Conservation (phyloP, 2,329 filamentous ascomycete genomes). For the Immersiporthe knoxdaviesiana region DNA sequence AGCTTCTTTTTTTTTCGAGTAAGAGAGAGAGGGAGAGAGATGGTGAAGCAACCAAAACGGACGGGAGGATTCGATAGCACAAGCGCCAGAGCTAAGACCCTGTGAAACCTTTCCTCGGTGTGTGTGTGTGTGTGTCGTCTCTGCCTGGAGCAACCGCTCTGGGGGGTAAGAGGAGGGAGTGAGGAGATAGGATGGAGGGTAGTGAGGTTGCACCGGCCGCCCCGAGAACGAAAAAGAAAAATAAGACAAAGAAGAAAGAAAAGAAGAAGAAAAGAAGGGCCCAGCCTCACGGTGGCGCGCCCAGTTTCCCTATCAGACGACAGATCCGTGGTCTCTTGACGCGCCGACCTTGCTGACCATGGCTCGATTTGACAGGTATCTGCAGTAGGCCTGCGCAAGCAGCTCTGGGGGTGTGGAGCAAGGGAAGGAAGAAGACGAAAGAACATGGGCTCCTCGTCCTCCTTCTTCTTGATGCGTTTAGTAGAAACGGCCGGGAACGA, state of each 20-base stretch:
- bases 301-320: conserved; percentile 12
- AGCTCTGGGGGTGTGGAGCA: background rate
- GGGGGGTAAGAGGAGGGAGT: background rate
- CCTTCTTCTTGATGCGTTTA: background rate
- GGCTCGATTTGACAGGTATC: conserved; percentile 16
- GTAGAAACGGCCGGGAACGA: background rate
- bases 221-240: background rate
- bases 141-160: background rate
- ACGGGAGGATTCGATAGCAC: conserved; percentile 7
- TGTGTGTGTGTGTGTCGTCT: no score
- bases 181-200: background rate
- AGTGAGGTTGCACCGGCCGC: background rate
- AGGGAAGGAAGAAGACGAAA: background rate
- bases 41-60: background rate
- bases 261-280: background rate
- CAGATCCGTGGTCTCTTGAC: conserved; percentile 1
- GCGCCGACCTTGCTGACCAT: conserved; percentile 12
- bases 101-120: background rate
- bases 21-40: no score
- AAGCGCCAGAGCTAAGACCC: background rate
- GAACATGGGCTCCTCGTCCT: background rate
- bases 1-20: no score
- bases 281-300: conserved; percentile 9
- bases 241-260: no score
- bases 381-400: conserved; percentile 4